These are phyloP conservation scores for Coemansia sp. DNA, from an alignment of 192 early-diverging fungal species.

Conservation along the genomic window DNA sequence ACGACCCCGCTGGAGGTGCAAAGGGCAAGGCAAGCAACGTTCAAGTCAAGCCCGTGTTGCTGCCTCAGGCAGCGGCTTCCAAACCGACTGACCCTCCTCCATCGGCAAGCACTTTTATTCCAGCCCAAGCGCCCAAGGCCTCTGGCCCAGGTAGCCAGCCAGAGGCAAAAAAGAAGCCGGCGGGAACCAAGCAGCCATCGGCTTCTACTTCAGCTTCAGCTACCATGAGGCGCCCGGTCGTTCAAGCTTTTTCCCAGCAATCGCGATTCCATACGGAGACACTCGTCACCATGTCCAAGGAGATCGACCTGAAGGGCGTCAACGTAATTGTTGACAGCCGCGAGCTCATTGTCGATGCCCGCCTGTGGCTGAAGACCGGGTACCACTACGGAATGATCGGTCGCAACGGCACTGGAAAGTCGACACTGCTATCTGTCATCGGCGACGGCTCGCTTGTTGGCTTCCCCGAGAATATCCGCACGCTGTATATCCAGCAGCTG, in stretches of 20 bases:
- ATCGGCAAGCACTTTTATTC: background rate
- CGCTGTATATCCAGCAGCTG: constrained; percentile 82
- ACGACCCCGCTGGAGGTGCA: background rate
- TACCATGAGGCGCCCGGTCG: constrained; percentile 36
- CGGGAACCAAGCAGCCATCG: background rate
- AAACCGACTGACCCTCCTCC: background rate
- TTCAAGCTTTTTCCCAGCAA: constrained; percentile 73
- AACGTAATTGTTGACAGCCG: constrained; percentile 70
- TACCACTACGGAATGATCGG: constrained; percentile 86
- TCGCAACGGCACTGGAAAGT: constrained; percentile 91
- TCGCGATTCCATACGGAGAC: constrained; percentile 87
- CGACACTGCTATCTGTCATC: constrained; percentile 95
- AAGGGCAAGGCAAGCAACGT: background rate
- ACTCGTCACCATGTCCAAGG: constrained; percentile 72
- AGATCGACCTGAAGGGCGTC: constrained; percentile 76
- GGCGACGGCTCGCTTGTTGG: constrained; percentile 75
- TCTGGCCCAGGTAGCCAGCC: background rate
- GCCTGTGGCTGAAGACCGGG: constrained; percentile 73
- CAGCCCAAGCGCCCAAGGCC: background rate
- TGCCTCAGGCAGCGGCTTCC: constrained; percentile 9
- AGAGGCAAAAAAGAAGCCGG: background rate
- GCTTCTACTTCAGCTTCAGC: background rate
- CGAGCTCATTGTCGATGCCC: constrained; percentile 73
- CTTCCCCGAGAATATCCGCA: constrained; percentile 76
- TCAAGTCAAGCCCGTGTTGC: constrained; percentile 12